Evolutionary conservation across 2,329 filamentous ascomycete genomes (phyloP).

Genomic region (Aspergillus sp.): DNA sequence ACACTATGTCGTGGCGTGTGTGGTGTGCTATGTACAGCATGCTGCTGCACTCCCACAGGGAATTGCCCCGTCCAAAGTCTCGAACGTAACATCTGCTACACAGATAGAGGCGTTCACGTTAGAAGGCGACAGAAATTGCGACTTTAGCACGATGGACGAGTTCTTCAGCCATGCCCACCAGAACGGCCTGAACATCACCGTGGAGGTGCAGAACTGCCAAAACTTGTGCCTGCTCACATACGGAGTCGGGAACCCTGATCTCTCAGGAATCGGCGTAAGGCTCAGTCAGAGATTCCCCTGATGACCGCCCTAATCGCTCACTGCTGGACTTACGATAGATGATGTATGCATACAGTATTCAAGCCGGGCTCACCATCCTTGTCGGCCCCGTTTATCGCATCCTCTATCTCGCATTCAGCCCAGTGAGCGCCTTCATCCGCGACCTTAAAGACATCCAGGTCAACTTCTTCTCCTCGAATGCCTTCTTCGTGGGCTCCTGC

Average conservation of each 20-base stretch:
- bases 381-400: slow-evolving; percentile 5
- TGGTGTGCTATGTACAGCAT: neutral
- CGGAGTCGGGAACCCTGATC: slow-evolving; percentile 8
- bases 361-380: slow-evolving; percentile 5
- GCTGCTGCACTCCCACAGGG: slow-evolving; percentile 7
- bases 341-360: slow-evolving; percentile 7
- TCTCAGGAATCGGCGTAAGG: slow-evolving; percentile 10
- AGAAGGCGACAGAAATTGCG: neutral
- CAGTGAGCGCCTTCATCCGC: neutral
- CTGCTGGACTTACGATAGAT: neutral
- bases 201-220: slow-evolving; percentile 9
- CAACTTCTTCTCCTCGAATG: slow-evolving; percentile 10
- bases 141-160: slow-evolving; percentile 3
- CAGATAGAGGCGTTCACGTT: neutral
- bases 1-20: neutral
- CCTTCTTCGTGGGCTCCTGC: slow-evolving; percentile 6
- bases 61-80: neutral
- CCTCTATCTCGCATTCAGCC: neutral
- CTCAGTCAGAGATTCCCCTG: no score
- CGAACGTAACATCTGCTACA: neutral
- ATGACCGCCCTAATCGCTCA: no score
- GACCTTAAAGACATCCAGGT: slow-evolving; percentile 6
- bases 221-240: slow-evolving; percentile 8
- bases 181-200: slow-evolving; percentile 6
- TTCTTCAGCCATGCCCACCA: slow-evolving; percentile 6